Conservation (phyloP, 2,329 filamentous ascomycete genomes). For the Penicillium corylophilum region DNA sequence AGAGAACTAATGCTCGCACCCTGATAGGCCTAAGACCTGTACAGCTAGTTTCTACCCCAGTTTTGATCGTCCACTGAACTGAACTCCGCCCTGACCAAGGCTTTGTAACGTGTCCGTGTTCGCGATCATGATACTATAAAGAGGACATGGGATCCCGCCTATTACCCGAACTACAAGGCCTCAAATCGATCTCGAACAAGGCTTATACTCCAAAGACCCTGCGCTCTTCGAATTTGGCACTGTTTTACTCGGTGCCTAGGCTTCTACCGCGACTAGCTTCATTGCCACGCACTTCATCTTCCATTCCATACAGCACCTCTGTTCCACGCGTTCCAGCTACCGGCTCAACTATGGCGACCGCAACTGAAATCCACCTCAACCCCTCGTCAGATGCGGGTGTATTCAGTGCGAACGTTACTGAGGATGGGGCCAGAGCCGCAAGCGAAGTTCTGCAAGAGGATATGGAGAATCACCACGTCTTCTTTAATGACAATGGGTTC, state of each 20-base stretch:
- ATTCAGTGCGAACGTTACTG: conserved; percentile 49
- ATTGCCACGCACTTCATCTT: not conserved
- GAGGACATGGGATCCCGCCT: not conserved
- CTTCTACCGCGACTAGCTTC: conserved; percentile 2
- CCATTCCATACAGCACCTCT: not conserved
- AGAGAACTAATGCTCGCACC: not conserved
- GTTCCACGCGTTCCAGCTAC: not conserved
- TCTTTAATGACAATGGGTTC: conserved; percentile 72
- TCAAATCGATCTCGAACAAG: not conserved
- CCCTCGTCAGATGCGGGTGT: conserved; percentile 43
- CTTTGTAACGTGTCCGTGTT: conserved; percentile 1
- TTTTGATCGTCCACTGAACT: not conserved
- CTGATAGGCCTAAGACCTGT: conserved; percentile 14
- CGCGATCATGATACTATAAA: conserved; percentile 4
- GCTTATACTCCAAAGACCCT: not conserved
- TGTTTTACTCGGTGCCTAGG: not conserved
- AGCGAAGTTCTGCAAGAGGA: conserved; percentile 74
- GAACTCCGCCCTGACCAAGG: not conserved
- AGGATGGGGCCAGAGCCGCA: conserved; percentile 61
- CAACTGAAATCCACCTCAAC: conserved; percentile 48
- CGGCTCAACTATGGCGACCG: conserved; percentile 47
- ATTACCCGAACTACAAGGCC: not conserved
- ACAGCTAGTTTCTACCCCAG: not conserved
- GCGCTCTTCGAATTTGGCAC: not conserved
- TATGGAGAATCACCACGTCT: conserved; percentile 71